Percentiles rank a stretch among this genome's conserved stretches.
Conservation (phyloP, 1,284 basidiomycete genomes). For the Microbotryomycetes sp. region DNA sequence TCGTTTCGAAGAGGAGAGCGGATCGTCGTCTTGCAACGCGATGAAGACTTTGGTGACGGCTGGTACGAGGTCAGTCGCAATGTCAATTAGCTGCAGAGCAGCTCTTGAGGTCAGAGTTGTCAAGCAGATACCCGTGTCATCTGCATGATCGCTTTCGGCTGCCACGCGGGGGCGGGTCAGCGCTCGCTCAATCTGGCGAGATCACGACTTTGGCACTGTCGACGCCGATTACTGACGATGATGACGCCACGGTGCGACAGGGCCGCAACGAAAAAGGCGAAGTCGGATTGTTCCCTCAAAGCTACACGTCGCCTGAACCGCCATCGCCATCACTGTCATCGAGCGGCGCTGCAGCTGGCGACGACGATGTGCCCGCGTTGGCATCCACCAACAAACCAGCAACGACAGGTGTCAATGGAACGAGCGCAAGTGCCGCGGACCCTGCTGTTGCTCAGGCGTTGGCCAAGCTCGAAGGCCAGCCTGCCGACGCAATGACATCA, state of each 20-base stretch:
- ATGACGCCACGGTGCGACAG: slow-evolving; percentile 50
- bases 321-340: slow-evolving; percentile 36
- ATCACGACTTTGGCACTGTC: too few relatives aligned
- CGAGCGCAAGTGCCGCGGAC: background rate
- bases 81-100: too few relatives aligned
- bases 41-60: slow-evolving; percentile 91
- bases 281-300: slow-evolving; percentile 82
- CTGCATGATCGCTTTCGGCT: slow-evolving; percentile 7
- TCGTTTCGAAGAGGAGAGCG: slow-evolving; percentile 76
- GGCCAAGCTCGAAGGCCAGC: background rate
- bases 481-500: background rate
- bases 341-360: background rate
- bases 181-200: background rate
- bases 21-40: slow-evolving; percentile 85
- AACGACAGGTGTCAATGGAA: background rate
- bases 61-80: slow-evolving; percentile 84
- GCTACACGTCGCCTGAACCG: slow-evolving; percentile 65
- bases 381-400: background rate
- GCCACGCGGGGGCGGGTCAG: background rate
- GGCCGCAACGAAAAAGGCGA: slow-evolving; percentile 77
- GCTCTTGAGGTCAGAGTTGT: slow-evolving; percentile 20
- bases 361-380: too few relatives aligned
- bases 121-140: background rate
- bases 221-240: too few relatives aligned
- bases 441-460: background rate